Base-by-base conservation (phyloP, 75 land plant genomes). In the Cupressus sempervirens region DNA sequence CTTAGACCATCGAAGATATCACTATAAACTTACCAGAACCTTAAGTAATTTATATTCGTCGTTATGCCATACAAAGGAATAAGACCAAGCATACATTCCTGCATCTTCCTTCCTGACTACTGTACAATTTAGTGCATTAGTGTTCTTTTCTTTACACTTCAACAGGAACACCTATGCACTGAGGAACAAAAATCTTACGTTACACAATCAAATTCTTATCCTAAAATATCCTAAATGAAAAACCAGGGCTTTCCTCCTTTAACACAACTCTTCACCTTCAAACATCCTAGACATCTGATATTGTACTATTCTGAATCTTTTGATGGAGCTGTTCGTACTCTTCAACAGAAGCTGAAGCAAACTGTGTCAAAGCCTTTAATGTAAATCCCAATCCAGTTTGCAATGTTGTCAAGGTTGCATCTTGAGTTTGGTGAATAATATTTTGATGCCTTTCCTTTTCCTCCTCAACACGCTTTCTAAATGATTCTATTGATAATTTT, bases 351-450 rank as follows among this genome's bases (percentile, higher is more conserved):
- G 85, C 90, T 88, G 89, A 91, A 7, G 92, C 88, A 81, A 91
- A 93, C 83, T 89, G 84, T 45, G 82, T 91, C 84, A 91, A 67
- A 46, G 86, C 14, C n/a, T 93, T 93, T 50, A 93, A 93, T 34
- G 88, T 81, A 72, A 83, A 86, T 5, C 87, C 84, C 89, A 93
- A 86, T 75, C 88, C 84, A 10, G 84, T 15, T 20, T 89, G 91
- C 26, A 93, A 83, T 54, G 67, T 84, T 75, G 48, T 70, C 83
- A 91, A 43, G 50, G 87, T 87, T 1, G 86, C 84, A 76, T 50
- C 45, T 13, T 35, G 68, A 70, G 84, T 81, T 10, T 80, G 83
- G 32, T 73, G 72, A 3, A 84, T 82, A 72, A 84, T 76, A 15
- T 86, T 87, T 46, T 90, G 86, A 77, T 90, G 87, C 65, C 68